Conservation (phyloP, 306 rosid genomes). For the Cicer judaicum region DNA sequence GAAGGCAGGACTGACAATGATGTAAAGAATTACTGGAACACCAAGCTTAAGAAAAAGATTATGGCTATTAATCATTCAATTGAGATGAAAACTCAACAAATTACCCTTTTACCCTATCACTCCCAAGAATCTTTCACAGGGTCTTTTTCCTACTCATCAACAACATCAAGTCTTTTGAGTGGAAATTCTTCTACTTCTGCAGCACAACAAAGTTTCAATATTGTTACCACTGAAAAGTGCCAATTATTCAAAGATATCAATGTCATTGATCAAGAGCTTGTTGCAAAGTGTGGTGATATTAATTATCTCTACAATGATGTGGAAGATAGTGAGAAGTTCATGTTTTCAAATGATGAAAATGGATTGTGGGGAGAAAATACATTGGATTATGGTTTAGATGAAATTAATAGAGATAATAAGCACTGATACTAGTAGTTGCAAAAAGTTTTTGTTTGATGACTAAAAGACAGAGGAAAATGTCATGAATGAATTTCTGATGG, state of each 20-base stretch:
- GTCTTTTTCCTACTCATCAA: conserved; percentile 48
- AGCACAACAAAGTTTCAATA: conserved; percentile 56
- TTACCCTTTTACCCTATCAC: conserved; percentile 43
- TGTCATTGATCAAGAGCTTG: conserved; percentile 43
- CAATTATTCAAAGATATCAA: conserved; percentile 43
- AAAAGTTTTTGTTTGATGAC: conserved; percentile 68
- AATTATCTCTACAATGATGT: conserved; percentile 40
- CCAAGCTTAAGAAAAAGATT: conserved; percentile 87
- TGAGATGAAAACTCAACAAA: conserved; percentile 49
- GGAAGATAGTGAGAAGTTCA: conserved; percentile 52
- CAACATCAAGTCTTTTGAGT: conserved; percentile 49
- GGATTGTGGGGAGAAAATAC: conserved; percentile 59
- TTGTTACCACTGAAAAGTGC: conserved; percentile 41
- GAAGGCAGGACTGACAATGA: conserved; percentile 94
- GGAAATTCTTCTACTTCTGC: conserved; percentile 48
- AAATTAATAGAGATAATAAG: conserved; percentile 72
- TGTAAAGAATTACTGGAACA: conserved; percentile 95
- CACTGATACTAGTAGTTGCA: conserved; percentile 48
- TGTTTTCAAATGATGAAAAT: conserved; percentile 46
- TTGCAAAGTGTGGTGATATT: conserved; percentile 15
- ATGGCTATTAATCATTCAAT: conserved; percentile 48
- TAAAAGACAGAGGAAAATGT: conserved; percentile 62
- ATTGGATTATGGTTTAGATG: conserved; percentile 70
- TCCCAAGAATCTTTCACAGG: conserved; percentile 44
- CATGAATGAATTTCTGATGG: conserved; percentile 64